Evolutionary conservation across 2,329 filamentous ascomycete genomes (phyloP).

Genomic region (Dactylonectria estremocensis): DNA sequence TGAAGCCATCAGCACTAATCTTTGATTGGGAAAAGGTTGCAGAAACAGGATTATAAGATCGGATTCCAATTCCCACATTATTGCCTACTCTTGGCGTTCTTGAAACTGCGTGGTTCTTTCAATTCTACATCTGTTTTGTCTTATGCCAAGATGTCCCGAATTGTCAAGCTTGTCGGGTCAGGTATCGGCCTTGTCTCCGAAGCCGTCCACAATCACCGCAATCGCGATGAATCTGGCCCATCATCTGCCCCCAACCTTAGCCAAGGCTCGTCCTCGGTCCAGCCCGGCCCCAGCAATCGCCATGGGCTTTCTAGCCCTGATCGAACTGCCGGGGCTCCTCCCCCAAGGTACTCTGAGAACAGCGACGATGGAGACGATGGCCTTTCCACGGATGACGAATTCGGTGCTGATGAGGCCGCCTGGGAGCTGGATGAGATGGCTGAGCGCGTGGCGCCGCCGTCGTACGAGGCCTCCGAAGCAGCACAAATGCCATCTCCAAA

Average conservation of each 20-base stretch:
- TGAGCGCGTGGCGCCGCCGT: conserved; percentile 13
- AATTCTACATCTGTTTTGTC: neutral
- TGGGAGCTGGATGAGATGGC: conserved; percentile 22
- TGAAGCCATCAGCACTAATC: neutral
- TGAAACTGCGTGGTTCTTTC: neutral
- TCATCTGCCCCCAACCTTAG: conserved; percentile 4
- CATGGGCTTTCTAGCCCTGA: neutral
- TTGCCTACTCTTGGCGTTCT: neutral
- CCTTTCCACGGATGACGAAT: conserved; percentile 5
- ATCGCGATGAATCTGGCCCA: conserved; percentile 1
- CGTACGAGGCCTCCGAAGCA: conserved; percentile 11
- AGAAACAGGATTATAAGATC: neutral
- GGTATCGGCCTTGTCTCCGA: conserved; percentile 21
- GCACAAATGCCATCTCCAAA: neutral
- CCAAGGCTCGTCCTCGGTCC: conserved; percentile 7
- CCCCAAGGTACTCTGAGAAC: neutral
- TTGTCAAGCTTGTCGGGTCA: conserved; percentile 17
- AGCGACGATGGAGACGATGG: conserved; percentile 13
- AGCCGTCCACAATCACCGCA: conserved; percentile 14
- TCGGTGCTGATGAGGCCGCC: conserved; percentile 13
- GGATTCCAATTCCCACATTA: neutral
- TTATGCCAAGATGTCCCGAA: neutral
- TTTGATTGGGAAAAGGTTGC: neutral
- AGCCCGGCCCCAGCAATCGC: neutral
- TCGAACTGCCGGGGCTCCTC: neutral